phyloP scores from a whole-genome alignment of 331 rosid genomes.

The Erythrophleum ivorense region DNA sequence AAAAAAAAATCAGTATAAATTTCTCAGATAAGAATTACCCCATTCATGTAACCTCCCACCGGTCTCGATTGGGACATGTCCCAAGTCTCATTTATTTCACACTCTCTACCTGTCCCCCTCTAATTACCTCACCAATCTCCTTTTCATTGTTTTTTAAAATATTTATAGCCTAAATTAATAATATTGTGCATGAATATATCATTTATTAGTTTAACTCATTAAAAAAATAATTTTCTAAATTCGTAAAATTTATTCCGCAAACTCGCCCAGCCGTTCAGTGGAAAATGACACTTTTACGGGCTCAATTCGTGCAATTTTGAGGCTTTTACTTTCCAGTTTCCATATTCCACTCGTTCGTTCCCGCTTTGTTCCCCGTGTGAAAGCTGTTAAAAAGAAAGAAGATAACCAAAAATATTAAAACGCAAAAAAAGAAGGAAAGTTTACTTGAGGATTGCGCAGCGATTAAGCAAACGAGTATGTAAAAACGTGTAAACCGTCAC shows the following conservation, averaged over 20 bases:
- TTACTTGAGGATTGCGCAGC: not conserved
- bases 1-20: too few relatives aligned
- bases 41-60: not conserved
- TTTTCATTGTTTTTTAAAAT: not conserved
- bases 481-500: constrained; percentile 11
- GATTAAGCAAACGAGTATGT: not conserved
- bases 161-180: too few relatives aligned
- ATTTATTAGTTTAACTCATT: too few relatives aligned
- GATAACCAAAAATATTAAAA: too few relatives aligned
- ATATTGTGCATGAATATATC: too few relatives aligned
- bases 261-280: too few relatives aligned
- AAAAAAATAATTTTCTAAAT: not conserved
- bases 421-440: not conserved
- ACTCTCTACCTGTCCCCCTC: constrained; percentile 7
- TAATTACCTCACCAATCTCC: constrained; percentile 2
- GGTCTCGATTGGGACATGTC: not conserved
- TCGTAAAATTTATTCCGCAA: not conserved
- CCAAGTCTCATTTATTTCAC: not conserved
- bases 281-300: too few relatives aligned
- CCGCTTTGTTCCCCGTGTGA: too few relatives aligned
- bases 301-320: too few relatives aligned
- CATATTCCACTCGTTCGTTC: too few relatives aligned
- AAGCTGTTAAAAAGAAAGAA: too few relatives aligned
- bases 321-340: too few relatives aligned
- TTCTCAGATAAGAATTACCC: not conserved